A percentile compares a stretch with the other conserved stretches of the same genome.
phyloP scores from a whole-genome alignment of 177 flowering plant species.

The Vitis hybrid region DNA sequence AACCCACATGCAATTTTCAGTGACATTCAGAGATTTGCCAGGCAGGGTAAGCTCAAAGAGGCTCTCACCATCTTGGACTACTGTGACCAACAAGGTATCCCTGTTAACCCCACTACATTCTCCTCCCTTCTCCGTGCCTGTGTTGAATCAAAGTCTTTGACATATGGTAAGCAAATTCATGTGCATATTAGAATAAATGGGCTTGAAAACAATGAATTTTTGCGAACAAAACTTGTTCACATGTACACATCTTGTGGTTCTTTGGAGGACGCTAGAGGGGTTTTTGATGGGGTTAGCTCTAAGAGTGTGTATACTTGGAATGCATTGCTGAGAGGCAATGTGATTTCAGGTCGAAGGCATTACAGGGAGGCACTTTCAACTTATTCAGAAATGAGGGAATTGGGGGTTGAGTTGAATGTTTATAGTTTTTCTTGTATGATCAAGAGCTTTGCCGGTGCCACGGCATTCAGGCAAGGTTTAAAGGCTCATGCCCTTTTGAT shows the following conservation, averaged over 20 bases:
- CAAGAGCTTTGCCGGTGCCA: conserved; percentile 76
- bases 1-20: conserved; percentile 60
- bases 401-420: conserved; percentile 66
- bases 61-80: conserved; percentile 68
- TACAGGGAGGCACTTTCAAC: conserved; percentile 36
- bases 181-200: conserved; percentile 56
- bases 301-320: conserved; percentile 75
- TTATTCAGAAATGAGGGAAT: conserved; percentile 55
- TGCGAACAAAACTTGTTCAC: conserved; percentile 61
- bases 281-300: conserved; percentile 45
- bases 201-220: conserved; percentile 60
- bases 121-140: conserved; percentile 65
- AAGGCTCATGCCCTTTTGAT: conserved; percentile 66
- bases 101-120: conserved; percentile 72
- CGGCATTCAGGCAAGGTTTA: conserved; percentile 55
- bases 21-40: conserved; percentile 58
- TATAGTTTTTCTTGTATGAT: conserved; percentile 71
- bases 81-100: conserved; percentile 62
- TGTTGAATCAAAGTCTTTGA: conserved; percentile 45
- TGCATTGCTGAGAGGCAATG: conserved; percentile 77
- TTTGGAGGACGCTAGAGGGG: conserved; percentile 54
- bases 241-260: conserved; percentile 80
- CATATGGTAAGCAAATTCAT: conserved; percentile 51
- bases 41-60: conserved; percentile 57
- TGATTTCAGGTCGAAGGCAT: conserved; percentile 45